These are phyloP conservation scores for Tricholoma terreum DNA, from an alignment of 768 basidiomycete species.

Conservation along the genomic window DNA sequence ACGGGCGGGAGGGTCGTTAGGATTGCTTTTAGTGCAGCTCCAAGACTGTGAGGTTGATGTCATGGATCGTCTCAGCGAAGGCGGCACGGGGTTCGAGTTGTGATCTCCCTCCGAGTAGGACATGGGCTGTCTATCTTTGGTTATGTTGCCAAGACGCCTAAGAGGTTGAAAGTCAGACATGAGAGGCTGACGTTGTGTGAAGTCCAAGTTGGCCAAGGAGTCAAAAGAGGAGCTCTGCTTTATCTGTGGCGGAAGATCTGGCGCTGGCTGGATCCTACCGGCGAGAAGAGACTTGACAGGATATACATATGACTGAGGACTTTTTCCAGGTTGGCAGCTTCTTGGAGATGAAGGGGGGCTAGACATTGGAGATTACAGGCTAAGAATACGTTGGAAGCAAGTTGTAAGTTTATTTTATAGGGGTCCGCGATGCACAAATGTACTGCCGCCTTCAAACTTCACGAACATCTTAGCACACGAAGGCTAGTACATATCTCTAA, in stretches of 20 bases:
- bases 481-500: not conserved
- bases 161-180: not conserved
- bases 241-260: not conserved
- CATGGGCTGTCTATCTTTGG: not conserved
- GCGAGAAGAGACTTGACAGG: constrained; percentile 39
- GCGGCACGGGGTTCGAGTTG: constrained; percentile 7
- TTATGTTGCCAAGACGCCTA: not conserved
- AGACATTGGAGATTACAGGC: not conserved
- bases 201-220: not conserved
- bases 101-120: not conserved
- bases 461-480: no score
- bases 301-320: constrained; percentile 32
- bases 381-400: not conserved
- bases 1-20: not conserved
- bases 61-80: not conserved
- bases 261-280: constrained; percentile 33
- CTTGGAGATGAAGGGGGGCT: not conserved
- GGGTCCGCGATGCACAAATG: no score
- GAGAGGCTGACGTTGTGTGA: not conserved
- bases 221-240: not conserved
- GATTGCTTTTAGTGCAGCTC: not conserved
- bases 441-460: no score
- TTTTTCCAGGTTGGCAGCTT: not conserved
- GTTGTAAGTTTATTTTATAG: not conserved
- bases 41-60: constrained; percentile 5